phyloP scores from a whole-genome alignment of 2,329 filamentous ascomycete species.

The Talaromyces sp. region DNA sequence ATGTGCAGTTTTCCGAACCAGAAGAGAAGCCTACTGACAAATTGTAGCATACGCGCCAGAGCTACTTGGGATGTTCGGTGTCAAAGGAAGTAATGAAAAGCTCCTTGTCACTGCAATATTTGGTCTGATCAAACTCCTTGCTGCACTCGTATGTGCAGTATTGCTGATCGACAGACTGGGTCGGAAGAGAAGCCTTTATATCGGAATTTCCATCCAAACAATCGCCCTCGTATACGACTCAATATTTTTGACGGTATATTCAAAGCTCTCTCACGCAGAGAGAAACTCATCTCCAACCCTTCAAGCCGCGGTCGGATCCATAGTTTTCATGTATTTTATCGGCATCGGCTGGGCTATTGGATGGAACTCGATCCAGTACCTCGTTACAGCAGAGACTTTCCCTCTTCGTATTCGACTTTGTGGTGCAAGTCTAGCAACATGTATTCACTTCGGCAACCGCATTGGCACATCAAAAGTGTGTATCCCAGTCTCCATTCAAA shows the following conservation, averaged over 20 bases:
- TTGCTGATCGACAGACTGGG: constrained; percentile 77
- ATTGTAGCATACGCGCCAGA: constrained; percentile 64
- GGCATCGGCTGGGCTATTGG: constrained; percentile 53
- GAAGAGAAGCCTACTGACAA: background rate
- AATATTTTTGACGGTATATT: constrained; percentile 48
- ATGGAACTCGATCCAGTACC: constrained; percentile 51
- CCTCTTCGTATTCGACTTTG: constrained; percentile 47
- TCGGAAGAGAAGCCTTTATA: constrained; percentile 60
- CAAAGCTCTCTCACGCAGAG: constrained; percentile 31
- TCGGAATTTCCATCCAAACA: constrained; percentile 53
- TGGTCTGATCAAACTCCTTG: constrained; percentile 70
- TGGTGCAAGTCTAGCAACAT: constrained; percentile 48
- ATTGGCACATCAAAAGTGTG: constrained; percentile 33
- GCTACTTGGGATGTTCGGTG: constrained; percentile 71
- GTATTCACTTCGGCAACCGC: constrained; percentile 45
- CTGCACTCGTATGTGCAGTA: constrained; percentile 68
- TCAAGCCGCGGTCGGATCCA: constrained; percentile 36
- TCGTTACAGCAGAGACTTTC: constrained; percentile 51
- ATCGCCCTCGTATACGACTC: constrained; percentile 60
- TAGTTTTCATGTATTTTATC: constrained; percentile 49
- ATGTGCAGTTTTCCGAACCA: background rate
- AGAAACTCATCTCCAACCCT: constrained; percentile 15
- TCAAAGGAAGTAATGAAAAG: constrained; percentile 66
- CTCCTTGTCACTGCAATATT: constrained; percentile 74
- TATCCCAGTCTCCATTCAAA: background rate